Conservation (phyloP, 805 yeast species). For the Lipomyces yamanashiensis region DNA sequence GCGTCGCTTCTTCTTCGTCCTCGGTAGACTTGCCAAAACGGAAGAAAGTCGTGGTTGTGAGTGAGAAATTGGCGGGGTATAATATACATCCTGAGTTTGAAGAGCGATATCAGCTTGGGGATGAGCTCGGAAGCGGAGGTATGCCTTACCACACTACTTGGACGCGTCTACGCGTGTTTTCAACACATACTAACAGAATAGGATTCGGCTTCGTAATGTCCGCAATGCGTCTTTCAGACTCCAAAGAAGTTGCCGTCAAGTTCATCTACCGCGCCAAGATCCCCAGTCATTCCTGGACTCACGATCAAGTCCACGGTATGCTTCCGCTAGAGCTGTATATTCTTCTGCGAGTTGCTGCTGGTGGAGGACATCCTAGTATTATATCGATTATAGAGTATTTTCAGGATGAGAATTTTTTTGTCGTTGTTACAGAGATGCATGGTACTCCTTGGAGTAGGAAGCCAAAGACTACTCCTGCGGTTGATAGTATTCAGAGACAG, state of each 20-base stretch:
- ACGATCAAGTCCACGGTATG: slow-evolving; percentile 24
- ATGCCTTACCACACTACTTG: not conserved
- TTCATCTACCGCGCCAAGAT: slow-evolving; percentile 33
- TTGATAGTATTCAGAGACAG: not conserved
- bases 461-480: slow-evolving; percentile 7
- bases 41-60: slow-evolving; percentile 25
- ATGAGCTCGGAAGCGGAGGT: slow-evolving; percentile 36
- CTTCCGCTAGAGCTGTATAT: slow-evolving; percentile 33
- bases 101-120: slow-evolving; percentile 25
- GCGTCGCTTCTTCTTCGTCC: not conserved
- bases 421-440: slow-evolving; percentile 32
- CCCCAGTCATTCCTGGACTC: slow-evolving; percentile 27
- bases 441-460: slow-evolving; percentile 35
- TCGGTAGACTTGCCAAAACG: not conserved
- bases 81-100: slow-evolving; percentile 26
- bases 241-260: slow-evolving; percentile 32
- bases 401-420: slow-evolving; percentile 27
- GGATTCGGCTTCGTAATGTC: slow-evolving; percentile 38
- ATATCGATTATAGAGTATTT: slow-evolving; percentile 29
- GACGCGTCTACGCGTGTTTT: not conserved
- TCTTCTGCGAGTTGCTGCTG: slow-evolving; percentile 20
- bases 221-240: slow-evolving; percentile 21
- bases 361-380: slow-evolving; percentile 28
- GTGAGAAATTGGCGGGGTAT: slow-evolving; percentile 28
- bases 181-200: slow-evolving; percentile 5